Conservation (phyloP, 2,329 filamentous ascomycete genomes). For the Coniochaeta sp. region DNA sequence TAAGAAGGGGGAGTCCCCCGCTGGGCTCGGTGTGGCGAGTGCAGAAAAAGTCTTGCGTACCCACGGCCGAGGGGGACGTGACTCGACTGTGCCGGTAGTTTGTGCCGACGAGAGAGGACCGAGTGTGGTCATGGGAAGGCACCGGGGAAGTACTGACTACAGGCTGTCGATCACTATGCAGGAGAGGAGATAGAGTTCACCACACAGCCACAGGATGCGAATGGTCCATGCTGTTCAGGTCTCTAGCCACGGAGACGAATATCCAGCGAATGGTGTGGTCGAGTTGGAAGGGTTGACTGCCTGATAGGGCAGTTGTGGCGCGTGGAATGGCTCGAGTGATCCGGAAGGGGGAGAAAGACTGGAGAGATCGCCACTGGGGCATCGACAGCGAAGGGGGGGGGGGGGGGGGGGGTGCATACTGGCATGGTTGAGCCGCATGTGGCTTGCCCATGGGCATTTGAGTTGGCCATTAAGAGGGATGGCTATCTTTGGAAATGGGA, state of each 20-base stretch:
- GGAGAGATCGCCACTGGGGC: neutral
- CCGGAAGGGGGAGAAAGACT: neutral
- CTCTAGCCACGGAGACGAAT: neutral
- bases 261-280: neutral
- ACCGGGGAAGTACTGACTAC: neutral
- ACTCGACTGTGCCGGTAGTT: neutral
- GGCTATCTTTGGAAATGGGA: neutral
- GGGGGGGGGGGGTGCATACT: no score
- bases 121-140: neutral
- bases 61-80: neutral
- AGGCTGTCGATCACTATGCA: neutral
- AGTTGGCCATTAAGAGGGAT: neutral
- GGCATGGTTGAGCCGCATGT: neutral
- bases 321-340: neutral
- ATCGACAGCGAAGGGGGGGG: neutral
- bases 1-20: neutral
- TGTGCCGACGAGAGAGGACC: neutral
- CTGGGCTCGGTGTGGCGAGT: neutral
- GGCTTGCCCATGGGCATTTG: neutral
- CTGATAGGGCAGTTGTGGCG: neutral
- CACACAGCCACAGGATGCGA: neutral
- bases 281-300: neutral
- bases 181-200: neutral
- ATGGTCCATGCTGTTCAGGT: neutral
- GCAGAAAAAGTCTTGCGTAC: neutral